Evolutionary conservation across 2,329 filamentous ascomycete genomes (phyloP).

Genomic region (Capronia coronata): DNA sequence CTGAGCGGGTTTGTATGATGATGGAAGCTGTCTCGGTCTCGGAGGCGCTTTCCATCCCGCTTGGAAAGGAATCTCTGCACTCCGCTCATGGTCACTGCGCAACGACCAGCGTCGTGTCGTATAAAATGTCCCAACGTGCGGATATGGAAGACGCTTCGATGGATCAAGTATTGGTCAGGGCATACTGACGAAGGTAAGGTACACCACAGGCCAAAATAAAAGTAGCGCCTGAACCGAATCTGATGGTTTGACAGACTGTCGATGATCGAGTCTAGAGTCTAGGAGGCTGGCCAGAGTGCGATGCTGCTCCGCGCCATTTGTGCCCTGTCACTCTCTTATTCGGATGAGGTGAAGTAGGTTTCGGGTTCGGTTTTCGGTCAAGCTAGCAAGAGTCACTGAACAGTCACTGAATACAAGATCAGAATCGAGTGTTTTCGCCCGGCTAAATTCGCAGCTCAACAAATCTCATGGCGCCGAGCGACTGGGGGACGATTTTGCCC

Average conservation of each 20-base stretch:
- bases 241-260: too few species aligned
- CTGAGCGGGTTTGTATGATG: background rate
- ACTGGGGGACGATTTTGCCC: background rate
- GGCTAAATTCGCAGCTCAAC: constrained; percentile 11
- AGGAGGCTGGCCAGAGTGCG: background rate
- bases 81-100: constrained; percentile 33
- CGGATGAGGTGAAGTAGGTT: too few species aligned
- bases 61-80: constrained; percentile 39
- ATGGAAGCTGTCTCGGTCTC: constrained; percentile 3
- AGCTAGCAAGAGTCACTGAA: too few species aligned
- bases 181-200: background rate
- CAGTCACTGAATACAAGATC: too few species aligned
- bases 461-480: constrained; percentile 1
- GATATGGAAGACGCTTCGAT: too few species aligned
- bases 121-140: too few species aligned
- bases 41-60: constrained; percentile 33
- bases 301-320: background rate
- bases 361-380: too few species aligned
- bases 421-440: background rate
- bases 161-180: background rate
- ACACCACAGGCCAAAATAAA: too few species aligned
- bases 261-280: too few species aligned
- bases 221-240: too few species aligned
- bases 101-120: background rate
- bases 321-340: background rate